A percentile compares a stretch with the other conserved stretches of the same genome.
Evolutionary conservation across 1,139 yeast genomes (phyloP).

Genomic region (Geotrichum fermentans): DNA sequence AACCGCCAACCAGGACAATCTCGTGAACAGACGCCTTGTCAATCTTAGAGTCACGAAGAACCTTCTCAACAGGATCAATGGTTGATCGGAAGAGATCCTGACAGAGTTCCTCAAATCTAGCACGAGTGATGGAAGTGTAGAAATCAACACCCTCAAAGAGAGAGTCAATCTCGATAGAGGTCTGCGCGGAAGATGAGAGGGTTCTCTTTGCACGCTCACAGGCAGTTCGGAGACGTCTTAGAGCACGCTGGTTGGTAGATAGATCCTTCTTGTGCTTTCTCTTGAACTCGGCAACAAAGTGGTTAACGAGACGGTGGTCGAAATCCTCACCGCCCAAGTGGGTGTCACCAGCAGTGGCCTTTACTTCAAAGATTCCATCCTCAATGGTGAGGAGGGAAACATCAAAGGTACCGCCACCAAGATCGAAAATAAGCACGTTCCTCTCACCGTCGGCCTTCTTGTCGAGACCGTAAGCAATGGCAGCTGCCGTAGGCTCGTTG

Average conservation of each 20-base stretch:
- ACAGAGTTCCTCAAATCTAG: conserved; percentile 97
- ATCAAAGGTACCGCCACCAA: no score
- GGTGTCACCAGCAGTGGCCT: no score
- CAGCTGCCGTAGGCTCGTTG: no score
- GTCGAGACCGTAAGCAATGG: no score
- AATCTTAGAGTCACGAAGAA: conserved; percentile 89
- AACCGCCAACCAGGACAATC: conserved; percentile 98
- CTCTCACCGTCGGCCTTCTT: no score
- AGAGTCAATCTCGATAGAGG: conserved; percentile 95
- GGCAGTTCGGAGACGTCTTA: conserved; percentile 97
- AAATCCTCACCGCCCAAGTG: no score
- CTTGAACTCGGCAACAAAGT: conserved; percentile 92
- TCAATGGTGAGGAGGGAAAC: no score
- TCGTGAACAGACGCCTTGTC: conserved; percentile 86
- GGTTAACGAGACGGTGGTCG: conserved; percentile 89
- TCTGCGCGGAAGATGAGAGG: conserved; percentile 92
- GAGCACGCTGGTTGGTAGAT: conserved; percentile 89
- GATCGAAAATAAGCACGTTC: no score
- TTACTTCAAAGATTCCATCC: no score
- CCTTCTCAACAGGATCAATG: conserved; percentile 96
- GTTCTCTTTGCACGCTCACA: conserved; percentile 99
- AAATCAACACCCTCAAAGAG: conserved; percentile 95
- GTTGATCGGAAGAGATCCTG: conserved; percentile 94
- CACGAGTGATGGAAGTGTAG: conserved; percentile 96
- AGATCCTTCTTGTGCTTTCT: conserved; percentile 94